These are phyloP conservation scores for Teratosphaeria gauchensis DNA, from an alignment of 2,329 filamentous ascomycete species.

Conservation along the genomic window DNA sequence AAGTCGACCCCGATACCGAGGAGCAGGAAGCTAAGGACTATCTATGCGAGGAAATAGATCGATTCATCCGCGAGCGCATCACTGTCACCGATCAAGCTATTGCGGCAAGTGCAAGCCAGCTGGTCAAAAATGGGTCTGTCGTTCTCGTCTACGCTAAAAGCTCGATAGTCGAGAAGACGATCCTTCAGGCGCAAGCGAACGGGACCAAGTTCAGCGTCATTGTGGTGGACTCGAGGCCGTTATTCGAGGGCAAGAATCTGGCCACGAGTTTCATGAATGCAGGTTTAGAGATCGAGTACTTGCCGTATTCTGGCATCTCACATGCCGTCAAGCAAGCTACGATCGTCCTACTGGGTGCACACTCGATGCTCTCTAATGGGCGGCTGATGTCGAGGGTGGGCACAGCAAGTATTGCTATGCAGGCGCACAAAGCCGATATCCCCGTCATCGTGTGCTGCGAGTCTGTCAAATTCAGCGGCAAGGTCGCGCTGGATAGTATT, in stretches of 20 bases:
- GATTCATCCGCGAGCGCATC: slow-evolving; percentile 83
- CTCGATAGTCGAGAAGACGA: slow-evolving; percentile 72
- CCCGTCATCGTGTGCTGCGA: slow-evolving; percentile 87
- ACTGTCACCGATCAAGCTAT: slow-evolving; percentile 81
- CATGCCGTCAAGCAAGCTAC: slow-evolving; percentile 63
- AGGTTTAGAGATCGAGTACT: slow-evolving; percentile 72
- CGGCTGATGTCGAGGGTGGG: slow-evolving; percentile 80
- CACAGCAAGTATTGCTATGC: slow-evolving; percentile 77
- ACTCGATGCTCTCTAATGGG: slow-evolving; percentile 93
- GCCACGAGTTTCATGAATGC: slow-evolving; percentile 60
- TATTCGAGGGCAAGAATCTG: slow-evolving; percentile 61
- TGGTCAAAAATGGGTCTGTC: slow-evolving; percentile 70
- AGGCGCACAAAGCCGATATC: slow-evolving; percentile 63
- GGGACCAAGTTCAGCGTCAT: slow-evolving; percentile 76
- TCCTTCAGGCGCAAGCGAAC: slow-evolving; percentile 59
- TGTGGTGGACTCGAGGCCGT: slow-evolving; percentile 66
- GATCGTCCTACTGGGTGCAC: slow-evolving; percentile 74
- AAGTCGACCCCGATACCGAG: slow-evolving; percentile 75
- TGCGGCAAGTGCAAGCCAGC: slow-evolving; percentile 60
- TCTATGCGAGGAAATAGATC: slow-evolving; percentile 73
- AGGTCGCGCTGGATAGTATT: slow-evolving; percentile 82
- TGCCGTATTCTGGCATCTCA: slow-evolving; percentile 66
- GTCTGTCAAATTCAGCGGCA: slow-evolving; percentile 87
- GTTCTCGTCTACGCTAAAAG: slow-evolving; percentile 82
- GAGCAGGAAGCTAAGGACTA: slow-evolving; percentile 73